Evolutionary conservation across 176 grass and related monocot species (phyloP), one percentile per base, ranked within the genome.

Genomic region (Eragrostis curvula): DNA sequence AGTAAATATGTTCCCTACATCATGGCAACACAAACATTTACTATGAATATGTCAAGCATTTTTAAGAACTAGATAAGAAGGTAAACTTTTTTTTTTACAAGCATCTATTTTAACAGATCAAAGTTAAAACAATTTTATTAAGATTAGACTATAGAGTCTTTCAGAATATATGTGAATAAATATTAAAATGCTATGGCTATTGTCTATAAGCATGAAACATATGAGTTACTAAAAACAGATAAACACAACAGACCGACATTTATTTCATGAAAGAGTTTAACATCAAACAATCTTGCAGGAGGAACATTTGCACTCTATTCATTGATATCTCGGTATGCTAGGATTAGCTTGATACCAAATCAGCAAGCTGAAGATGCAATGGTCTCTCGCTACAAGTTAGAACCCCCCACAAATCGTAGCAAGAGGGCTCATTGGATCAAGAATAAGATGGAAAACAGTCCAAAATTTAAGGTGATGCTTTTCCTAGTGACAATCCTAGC

Each of bases 301-400:
- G 93, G 93, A 27, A 92, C 93, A 20, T 95, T 95, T 80, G 93
- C 93, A 73, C 87, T 95, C 21, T 95, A 92, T 85, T 95, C 93
- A 50, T 74, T 95, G 89, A 92, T 95, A 83, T 95, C 84, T 73
- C 68, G 93, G 48, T 77, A 95, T 81, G 87, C 87, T 1, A 95
- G 84, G 45, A 78, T 92, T 66, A 90, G 93, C 73, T 85, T 95
- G 81, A 73, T 95, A 81, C 93, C 93, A 3, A 95, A 90, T 69
- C 87, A 92, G 48, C 89, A 95, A 56, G 81, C 84, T 50, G 93
- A 92, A 83, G 93, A 95, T 92, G 82, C 68, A 82, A 87, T 75
- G 74, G 79, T 95, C 30, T 95, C 93, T 46, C 80, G 82, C 23
- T 95, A 85, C 60, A 85, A 81, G 71, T 57, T 95, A 55, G 85